Evolutionary conservation across 306 rosid species (phyloP).

Genomic region (Delonix regia): DNA sequence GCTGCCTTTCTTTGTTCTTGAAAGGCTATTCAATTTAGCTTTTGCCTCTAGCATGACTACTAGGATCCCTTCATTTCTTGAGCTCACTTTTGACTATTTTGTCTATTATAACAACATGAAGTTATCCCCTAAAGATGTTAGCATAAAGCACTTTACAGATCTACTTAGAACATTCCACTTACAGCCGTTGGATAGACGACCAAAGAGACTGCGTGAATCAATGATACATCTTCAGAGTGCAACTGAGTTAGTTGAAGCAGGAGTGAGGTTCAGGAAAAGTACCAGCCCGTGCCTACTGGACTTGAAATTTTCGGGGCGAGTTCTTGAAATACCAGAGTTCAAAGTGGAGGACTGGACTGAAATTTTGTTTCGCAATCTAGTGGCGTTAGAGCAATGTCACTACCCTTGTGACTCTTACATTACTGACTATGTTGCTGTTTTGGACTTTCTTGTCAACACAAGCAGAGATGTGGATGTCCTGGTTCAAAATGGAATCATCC

Average conservation of each 20-base stretch:
- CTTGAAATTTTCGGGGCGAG: conserved; percentile 19
- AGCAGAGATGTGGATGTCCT: conserved; percentile 36
- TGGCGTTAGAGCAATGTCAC: conserved; percentile 45
- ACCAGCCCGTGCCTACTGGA: background rate
- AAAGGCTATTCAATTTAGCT: background rate
- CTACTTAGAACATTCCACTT: background rate
- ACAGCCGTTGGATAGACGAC: background rate
- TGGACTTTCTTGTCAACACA: conserved; percentile 33
- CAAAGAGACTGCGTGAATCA: rapidly evolving
- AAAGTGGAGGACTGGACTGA: background rate
- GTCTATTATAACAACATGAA: conserved; percentile 4
- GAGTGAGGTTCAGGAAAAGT: background rate
- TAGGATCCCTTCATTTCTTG: conserved; percentile 21
- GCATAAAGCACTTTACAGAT: background rate
- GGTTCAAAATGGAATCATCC: background rate
- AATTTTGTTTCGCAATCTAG: background rate
- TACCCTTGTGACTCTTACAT: conserved; percentile 10
- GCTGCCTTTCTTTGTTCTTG: conserved; percentile 33
- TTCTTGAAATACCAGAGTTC: conserved; percentile 35
- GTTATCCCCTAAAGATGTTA: background rate
- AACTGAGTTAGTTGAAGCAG: background rate
- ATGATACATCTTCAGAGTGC: background rate
- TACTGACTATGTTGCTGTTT: conserved; percentile 31
- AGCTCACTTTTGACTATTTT: conserved; percentile 31
- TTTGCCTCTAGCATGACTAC: background rate